phyloP scores from a whole-genome alignment of 192 early-diverging fungal species.

The Rhizophagus prolifer region DNA sequence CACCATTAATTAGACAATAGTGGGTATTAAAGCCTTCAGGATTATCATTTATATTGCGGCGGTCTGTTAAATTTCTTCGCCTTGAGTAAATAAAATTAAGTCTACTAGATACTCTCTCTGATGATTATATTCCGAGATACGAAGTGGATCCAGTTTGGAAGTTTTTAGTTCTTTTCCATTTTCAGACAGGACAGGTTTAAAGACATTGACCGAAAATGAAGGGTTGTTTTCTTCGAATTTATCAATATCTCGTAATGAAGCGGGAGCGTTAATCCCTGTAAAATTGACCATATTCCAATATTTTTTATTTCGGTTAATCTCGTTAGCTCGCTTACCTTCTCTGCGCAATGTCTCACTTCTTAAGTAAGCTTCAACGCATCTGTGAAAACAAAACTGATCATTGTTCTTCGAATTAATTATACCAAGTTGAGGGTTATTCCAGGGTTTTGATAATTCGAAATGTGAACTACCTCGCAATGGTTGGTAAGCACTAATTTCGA shows the following conservation, averaged over 20 bases:
- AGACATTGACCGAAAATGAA: slow-evolving; percentile 7
- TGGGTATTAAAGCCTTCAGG: slow-evolving; percentile 6
- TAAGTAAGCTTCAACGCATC: neutral
- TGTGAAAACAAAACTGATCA: neutral
- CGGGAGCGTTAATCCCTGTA: neutral
- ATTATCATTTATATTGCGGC: slow-evolving; percentile 10
- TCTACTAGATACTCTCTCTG: neutral
- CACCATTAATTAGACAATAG: neutral
- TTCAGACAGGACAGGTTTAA: neutral
- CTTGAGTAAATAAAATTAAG: slow-evolving; percentile 12
- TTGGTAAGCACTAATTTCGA: slow-evolving; percentile 3
- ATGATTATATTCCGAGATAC: slow-evolving; percentile 6
- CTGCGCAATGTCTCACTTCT: neutral
- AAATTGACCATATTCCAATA: slow-evolving; percentile 8
- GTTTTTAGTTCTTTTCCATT: too few species aligned
- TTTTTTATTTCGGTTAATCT: neutral
- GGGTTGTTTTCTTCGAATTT: slow-evolving; percentile 14
- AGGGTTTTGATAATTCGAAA: neutral
- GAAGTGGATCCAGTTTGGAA: neutral
- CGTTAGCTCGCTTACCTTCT: neutral
- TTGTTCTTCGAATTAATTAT: slow-evolving; percentile 2
- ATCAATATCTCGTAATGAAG: slow-evolving; percentile 2
- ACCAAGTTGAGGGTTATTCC: slow-evolving; percentile 1
- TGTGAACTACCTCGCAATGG: neutral
- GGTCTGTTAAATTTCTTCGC: slow-evolving; percentile 10